Evolutionary conservation across 2,329 filamentous ascomycete genomes (phyloP), one percentile per base, ranked within the genome.

Genomic region (Colletotrichum nymphaeae): DNA sequence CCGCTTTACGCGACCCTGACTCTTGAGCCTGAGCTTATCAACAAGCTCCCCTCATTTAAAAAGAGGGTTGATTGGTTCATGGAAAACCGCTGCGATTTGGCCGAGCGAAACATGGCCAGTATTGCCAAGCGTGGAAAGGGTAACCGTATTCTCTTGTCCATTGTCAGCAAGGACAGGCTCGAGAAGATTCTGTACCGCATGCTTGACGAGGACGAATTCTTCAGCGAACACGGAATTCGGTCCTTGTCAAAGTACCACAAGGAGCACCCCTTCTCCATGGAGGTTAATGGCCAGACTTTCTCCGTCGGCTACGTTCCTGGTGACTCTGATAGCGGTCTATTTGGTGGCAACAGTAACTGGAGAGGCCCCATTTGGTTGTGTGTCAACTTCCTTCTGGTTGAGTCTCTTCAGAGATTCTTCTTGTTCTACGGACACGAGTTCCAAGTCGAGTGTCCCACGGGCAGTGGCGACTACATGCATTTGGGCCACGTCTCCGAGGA

Each of bases 321-420:
- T n/a, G 96, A 98, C 81, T 98, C 96, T 0, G 95, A 98, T 84
- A 98, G 94, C 79, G 94, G 95, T 4, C 89, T 98, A 5, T 98
- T 98, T 79, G 96, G 96, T 66, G 96, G 96, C 76, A 98, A 98
- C 88, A 98, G 95, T 83, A 98, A 98, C 84, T 98, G 96, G 96
- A 91, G 96, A 84, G 96, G 93, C 1, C 96, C 97, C 0, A 96
- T 98, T 77, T 98, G 96, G 96, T 88, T 98, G 62, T 97, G 95
- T 75, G 95, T 98, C 84, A 98, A 98, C 84, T 98, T 98, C 85
- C 85, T 98, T 66, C 89, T 98, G 16, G 93, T 98, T 53, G 96
- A 98, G 82, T 96, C 95, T 7, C 89, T 98, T n/a, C 94, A 98
- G 78, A 90, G 96, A 37, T 98, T 97, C 87, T 97, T 95, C 86